Conservation (phyloP, 2,329 filamentous ascomycete species). For the Fusarium sp. region DNA sequence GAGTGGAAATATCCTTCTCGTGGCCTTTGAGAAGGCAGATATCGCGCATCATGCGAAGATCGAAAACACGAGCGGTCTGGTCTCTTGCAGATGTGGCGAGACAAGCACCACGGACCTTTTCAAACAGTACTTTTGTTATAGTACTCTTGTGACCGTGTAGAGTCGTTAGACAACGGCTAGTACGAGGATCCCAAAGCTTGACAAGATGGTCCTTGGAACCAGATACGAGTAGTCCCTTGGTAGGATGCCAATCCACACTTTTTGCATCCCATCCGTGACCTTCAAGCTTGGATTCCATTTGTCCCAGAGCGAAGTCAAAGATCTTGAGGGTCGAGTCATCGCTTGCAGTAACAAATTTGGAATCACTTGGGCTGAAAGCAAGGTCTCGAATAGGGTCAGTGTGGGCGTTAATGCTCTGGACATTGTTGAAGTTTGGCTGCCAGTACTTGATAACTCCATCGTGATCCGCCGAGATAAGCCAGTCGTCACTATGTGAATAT, state of each 20-base stretch:
- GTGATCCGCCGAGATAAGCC: conserved; percentile 94
- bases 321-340: conserved; percentile 95
- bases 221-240: conserved; percentile 91
- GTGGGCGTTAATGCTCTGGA: conserved; percentile 92
- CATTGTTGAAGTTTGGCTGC: conserved; percentile 99
- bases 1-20: conserved; percentile 92
- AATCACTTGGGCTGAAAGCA: conserved; percentile 91
- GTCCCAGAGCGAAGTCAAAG: conserved; percentile 90
- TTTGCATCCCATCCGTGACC: conserved; percentile 99
- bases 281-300: conserved; percentile 81
- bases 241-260: conserved; percentile 96
- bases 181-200: conserved; percentile 98
- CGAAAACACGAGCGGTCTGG: conserved; percentile 91
- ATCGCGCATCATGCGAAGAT: conserved; percentile 97
- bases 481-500: conserved; percentile 96
- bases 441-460: conserved; percentile 97
- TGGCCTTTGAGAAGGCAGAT: conserved; percentile 92
- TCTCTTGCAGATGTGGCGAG: conserved; percentile 93
- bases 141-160: conserved; percentile 98
- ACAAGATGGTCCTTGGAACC: conserved; percentile 98
- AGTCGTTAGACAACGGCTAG: conserved; percentile 87
- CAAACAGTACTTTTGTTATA: conserved; percentile 91
- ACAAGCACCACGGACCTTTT: conserved; percentile 82
- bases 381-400: conserved; percentile 89
- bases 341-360: conserved; percentile 94